These are phyloP conservation scores for Nepenthes alata DNA, from an alignment of 179 eudicot species.

Conservation along the genomic window DNA sequence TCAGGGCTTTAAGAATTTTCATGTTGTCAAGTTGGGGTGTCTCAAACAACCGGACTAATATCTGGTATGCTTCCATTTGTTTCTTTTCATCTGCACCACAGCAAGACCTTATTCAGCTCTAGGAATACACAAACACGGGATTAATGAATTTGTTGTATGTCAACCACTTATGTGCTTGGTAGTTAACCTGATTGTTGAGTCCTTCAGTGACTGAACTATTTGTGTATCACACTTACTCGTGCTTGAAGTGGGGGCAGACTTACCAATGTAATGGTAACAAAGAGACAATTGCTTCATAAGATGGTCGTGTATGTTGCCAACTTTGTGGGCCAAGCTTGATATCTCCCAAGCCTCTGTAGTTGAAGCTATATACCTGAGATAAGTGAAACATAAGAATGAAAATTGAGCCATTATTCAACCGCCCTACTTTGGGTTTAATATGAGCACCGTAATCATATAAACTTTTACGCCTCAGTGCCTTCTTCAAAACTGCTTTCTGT, in stretches of 20 bases:
- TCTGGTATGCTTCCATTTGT: slow-evolving; percentile 41
- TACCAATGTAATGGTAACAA: slow-evolving; percentile 45
- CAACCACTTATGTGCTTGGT: too few relatives aligned
- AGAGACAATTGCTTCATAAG: slow-evolving; percentile 30
- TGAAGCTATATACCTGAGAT: slow-evolving; percentile 37
- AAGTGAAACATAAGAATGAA: slow-evolving; percentile 3
- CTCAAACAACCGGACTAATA: slow-evolving; percentile 31
- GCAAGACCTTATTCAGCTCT: neutral
- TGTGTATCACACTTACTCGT: too few relatives aligned
- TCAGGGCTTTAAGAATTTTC: slow-evolving; percentile 33
- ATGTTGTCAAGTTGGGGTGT: slow-evolving; percentile 48
- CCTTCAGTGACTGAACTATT: too few relatives aligned
- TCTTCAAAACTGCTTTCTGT: too few relatives aligned
- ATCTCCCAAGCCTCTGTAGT: slow-evolving; percentile 85
- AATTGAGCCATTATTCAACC: too few relatives aligned
- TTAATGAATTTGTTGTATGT: too few relatives aligned
- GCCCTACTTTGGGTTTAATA: too few relatives aligned
- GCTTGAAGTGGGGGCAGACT: slow-evolving; percentile 11
- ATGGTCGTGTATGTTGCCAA: slow-evolving; percentile 40
- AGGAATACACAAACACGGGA: neutral
- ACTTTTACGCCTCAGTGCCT: too few relatives aligned
- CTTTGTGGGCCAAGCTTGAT: slow-evolving; percentile 50
- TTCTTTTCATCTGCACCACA: slow-evolving; percentile 38
- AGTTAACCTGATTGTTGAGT: too few relatives aligned
- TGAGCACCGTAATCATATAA: too few relatives aligned